Evolutionary conservation across 805 yeast genomes (phyloP), one percentile per base, ranked within the genome.

Genomic region (Candida ficus): DNA sequence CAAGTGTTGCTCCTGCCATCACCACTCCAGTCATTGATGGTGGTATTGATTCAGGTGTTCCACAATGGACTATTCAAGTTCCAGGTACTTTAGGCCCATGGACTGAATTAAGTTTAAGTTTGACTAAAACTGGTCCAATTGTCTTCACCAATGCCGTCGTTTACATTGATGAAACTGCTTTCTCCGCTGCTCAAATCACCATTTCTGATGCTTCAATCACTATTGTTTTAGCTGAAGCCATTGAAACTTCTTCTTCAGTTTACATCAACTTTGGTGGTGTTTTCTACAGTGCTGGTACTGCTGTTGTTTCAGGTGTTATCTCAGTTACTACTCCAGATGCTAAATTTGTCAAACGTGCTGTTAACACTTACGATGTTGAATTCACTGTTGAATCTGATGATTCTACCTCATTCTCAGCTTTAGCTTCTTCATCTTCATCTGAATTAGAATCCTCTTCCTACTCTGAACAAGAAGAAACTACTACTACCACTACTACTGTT

Each of bases 241-340:
- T 47, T 36, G 44, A 45, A n/a, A 49, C 52, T 41, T 47, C 43
- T 30, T 45, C 45, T 23, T 37, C 34, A 18, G 31, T n/a, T 8
- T 6, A 19, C 6, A 16, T 33, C 8, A 13, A 16, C 16, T 35
- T 14, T 44, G 33, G 25, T 26, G 35, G 19, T 17, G 36, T 26
- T 16, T 33, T 39, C 25, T 33, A 35, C 19, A 28, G 18, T 6
- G 22, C 35, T 16, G 37, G 36, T 17, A 22, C 29, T 16, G 36
- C 36, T 17, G 19, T 23, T 17, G 28, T 23, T 7, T 17, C 7
- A 10, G 36, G 36, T 33, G 18, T 7, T 4, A 18, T 33, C 12
- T 17, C 21, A 9, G 17, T 33, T 13, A 25, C 29, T 14, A 33
- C 36, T 12, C 12, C 17, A 7, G 29, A 23, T 6, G 20, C 10